Conservation (phyloP, 1,284 basidiomycete species). For the Neolentinus lepideus region DNA sequence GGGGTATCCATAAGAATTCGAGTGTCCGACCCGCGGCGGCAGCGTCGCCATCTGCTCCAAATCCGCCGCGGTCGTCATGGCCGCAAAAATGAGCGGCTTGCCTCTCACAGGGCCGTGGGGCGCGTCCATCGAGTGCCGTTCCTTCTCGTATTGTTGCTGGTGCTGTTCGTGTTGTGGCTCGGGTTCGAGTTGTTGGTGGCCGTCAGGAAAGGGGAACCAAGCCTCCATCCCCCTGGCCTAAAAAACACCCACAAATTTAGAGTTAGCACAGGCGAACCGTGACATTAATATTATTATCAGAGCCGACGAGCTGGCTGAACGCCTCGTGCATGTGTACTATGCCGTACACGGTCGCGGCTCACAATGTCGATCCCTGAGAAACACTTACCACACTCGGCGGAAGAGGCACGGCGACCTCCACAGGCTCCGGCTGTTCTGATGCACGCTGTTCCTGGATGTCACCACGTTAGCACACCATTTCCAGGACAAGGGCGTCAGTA, state of each 20-base stretch:
- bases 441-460: not conserved
- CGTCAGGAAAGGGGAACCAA: too few relatives aligned
- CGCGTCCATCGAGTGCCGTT: not conserved
- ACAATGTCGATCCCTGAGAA: not conserved
- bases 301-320: not conserved
- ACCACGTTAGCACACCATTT: not conserved
- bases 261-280: too few relatives aligned
- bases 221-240: too few relatives aligned
- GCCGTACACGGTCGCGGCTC: not conserved
- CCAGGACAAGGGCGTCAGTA: not conserved
- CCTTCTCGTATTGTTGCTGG: not conserved
- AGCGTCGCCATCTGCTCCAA: not conserved
- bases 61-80: slow-evolving; percentile 4
- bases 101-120: slow-evolving; percentile 17
- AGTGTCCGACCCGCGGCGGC: not conserved
- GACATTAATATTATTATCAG: too few relatives aligned
- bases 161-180: too few relatives aligned
- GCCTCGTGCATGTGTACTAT: not conserved
- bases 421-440: not conserved
- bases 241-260: too few relatives aligned
- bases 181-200: too few relatives aligned
- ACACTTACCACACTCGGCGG: not conserved
- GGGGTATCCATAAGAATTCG: not conserved
- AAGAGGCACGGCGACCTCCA: not conserved
- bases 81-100: slow-evolving; percentile 23